Evolutionary conservation across 495 filamentous ascomycete genomes (phyloP).

Genomic region (Podospora pseudocomata): DNA sequence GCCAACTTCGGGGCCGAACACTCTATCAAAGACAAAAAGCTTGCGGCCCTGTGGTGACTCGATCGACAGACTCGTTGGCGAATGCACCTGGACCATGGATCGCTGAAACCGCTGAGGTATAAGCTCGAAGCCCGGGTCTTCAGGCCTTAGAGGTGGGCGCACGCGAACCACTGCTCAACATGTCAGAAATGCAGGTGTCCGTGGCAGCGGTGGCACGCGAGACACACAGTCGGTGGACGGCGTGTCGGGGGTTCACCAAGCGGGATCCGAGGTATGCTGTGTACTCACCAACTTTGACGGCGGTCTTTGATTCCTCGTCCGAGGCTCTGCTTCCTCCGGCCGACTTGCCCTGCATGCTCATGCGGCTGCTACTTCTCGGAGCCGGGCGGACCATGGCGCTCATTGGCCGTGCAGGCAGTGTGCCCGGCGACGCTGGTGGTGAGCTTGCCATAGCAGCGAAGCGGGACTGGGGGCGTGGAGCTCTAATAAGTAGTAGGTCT

Average conservation of each 20-base stretch:
- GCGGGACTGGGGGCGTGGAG: conserved; percentile 20
- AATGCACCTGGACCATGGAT: conserved; percentile 85
- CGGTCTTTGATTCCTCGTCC: conserved; percentile 89
- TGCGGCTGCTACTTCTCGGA: conserved; percentile 75
- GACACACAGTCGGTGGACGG: conserved; percentile 22
- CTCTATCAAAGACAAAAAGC: conserved; percentile 91
- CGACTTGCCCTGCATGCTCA: conserved; percentile 80
- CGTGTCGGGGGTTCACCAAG: conserved; percentile 13
- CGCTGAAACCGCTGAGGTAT: conserved; percentile 94
- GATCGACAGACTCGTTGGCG: conserved; percentile 77
- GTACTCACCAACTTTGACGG: conserved; percentile 98
- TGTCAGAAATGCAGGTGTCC: conserved; percentile 27
- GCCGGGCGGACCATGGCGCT: conserved; percentile 80
- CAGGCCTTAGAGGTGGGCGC: conserved; percentile 77
- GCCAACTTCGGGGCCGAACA: conserved; percentile 77
- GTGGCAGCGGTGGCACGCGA: conserved; percentile 21
- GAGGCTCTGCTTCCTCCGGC: conserved; percentile 81
- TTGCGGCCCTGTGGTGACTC: conserved; percentile 91
- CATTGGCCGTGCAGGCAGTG: conserved; percentile 64
- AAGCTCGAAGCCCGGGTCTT: conserved; percentile 88
- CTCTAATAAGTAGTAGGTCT: conserved; percentile 22
- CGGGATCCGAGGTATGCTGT: conserved; percentile 11
- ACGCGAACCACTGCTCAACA: conserved; percentile 75
- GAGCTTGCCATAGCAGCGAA: conserved; percentile 51
- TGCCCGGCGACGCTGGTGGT: conserved; percentile 51